phyloP scores from a whole-genome alignment of 1,139 yeast genomes.

The Pichia cactophila region DNA sequence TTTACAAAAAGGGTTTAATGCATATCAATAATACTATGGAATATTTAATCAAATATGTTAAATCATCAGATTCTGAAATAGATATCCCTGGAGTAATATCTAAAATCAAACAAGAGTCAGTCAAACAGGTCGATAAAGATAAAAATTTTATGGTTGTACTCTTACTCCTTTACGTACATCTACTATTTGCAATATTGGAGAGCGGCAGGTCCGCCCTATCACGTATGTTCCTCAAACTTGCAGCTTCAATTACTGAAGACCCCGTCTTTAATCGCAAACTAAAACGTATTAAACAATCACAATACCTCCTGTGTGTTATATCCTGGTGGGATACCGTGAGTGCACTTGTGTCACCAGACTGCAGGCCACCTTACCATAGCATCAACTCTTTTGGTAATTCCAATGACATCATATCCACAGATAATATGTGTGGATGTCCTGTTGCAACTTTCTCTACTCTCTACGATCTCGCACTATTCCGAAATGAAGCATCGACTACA shows the following conservation, averaged over 20 bases:
- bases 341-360: conserved; percentile 49
- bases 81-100: conserved; percentile 28
- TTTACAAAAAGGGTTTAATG: conserved; percentile 41
- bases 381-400: conserved; percentile 45
- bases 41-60: conserved; percentile 34
- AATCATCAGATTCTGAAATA: conserved; percentile 8
- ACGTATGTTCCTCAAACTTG: conserved; percentile 40
- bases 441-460: conserved; percentile 44
- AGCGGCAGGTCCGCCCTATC: conserved; percentile 45
- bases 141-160: conserved; percentile 43
- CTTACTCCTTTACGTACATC: conserved; percentile 43
- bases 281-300: conserved; percentile 39
- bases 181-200: conserved; percentile 43
- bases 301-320: conserved; percentile 39
- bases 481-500: conserved; percentile 6
- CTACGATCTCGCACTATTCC: conserved; percentile 7
- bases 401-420: conserved; percentile 36
- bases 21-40: conserved; percentile 49
- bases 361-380: conserved; percentile 42
- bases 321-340: conserved; percentile 52
- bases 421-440: conserved; percentile 51
- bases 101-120: conserved; percentile 30
- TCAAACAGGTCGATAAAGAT: conserved; percentile 24
- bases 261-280: conserved; percentile 28
- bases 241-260: conserved; percentile 41